Evolutionary conservation across 352 stramenopile species (phyloP), one percentile per base, ranked within the genome.

Genomic region (Phytophthora pini): DNA sequence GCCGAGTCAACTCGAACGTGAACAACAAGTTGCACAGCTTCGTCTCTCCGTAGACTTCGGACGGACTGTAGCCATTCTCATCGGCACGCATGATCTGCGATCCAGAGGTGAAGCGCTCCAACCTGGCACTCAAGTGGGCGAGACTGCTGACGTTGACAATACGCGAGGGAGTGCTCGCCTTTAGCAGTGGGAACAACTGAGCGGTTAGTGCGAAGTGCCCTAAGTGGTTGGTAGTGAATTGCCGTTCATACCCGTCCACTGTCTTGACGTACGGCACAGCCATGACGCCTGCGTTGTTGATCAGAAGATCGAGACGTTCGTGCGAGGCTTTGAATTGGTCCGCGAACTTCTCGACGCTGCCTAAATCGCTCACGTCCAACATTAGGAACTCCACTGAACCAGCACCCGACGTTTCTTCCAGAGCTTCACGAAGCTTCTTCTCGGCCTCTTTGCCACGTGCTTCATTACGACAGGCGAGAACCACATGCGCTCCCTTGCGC

Each of bases 21-120:
- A 88, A 88, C 4, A 91, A 51, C 13, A 88, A 12, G 53, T 88
- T 89, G 48, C 53, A 69, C 11, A 89, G 45, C 65, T 91, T 91
- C 2, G 77, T 72, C 29, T 80, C 68, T 2, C 20, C 5, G 52
- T 92, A 89, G 4, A 73, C 74, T 0, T 53, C 39, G 12, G 48
- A 56, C 2, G 54, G 26, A 9, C 39, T 56, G 60, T 84, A 84
- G 1, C 41, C 58, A 24, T 59, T 40, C 2, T 54, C 53, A 24
- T 53, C 27, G 13, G 31, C 2, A n/a, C 62, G 56, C 49, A 65
- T 68, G 31, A 68, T 74, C 1, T 12, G 24, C 5, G 51, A 44
- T 15, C 52, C 59, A 12, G 58, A 48, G 8, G 45, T 65, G 34
- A 73, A 73, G 4, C 22, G 59, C 12, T 64, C 27, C 1, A 73